Conservation (phyloP, 169 alveolate species). For the Cryptosporidium sp. region DNA sequence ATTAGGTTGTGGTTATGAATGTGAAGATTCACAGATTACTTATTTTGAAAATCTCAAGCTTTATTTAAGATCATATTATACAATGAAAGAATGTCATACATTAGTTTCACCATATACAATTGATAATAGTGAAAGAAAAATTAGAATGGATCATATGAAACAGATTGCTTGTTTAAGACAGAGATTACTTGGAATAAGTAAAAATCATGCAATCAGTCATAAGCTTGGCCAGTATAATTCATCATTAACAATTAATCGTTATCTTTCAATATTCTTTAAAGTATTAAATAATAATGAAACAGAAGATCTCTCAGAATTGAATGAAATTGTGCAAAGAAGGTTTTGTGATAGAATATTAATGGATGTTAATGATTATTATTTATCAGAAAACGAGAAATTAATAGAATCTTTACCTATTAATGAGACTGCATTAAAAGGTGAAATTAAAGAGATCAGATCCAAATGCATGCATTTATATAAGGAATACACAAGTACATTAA, state of each 20-base stretch:
- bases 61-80: slow-evolving; percentile 44
- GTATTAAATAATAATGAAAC: slow-evolving; percentile 10
- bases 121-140: neutral
- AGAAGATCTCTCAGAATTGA: slow-evolving; percentile 32
- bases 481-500: slow-evolving; percentile 67
- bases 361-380: slow-evolving; percentile 42
- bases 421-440: slow-evolving; percentile 16
- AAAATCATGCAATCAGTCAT: slow-evolving; percentile 66
- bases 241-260: slow-evolving; percentile 51
- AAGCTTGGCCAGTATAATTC: slow-evolving; percentile 70
- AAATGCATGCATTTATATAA: slow-evolving; percentile 68
- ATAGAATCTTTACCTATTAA: slow-evolving; percentile 21
- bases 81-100: slow-evolving; percentile 71
- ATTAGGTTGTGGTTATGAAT: slow-evolving; percentile 70
- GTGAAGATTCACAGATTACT: slow-evolving; percentile 31
- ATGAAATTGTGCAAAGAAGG: slow-evolving; percentile 41
- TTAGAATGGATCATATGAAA: slow-evolving; percentile 56
- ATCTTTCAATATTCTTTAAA: slow-evolving; percentile 31
- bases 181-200: slow-evolving; percentile 64
- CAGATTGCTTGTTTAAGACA: slow-evolving; percentile 63
- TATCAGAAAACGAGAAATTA: neutral
- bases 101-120: slow-evolving; percentile 56
- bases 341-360: slow-evolving; percentile 40
- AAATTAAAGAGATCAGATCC: slow-evolving; percentile 19
- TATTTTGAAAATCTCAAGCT: slow-evolving; percentile 50